Evolutionary conservation across 2,329 filamentous ascomycete species (phyloP).

Genomic region (Sphaceloma murrayae): DNA sequence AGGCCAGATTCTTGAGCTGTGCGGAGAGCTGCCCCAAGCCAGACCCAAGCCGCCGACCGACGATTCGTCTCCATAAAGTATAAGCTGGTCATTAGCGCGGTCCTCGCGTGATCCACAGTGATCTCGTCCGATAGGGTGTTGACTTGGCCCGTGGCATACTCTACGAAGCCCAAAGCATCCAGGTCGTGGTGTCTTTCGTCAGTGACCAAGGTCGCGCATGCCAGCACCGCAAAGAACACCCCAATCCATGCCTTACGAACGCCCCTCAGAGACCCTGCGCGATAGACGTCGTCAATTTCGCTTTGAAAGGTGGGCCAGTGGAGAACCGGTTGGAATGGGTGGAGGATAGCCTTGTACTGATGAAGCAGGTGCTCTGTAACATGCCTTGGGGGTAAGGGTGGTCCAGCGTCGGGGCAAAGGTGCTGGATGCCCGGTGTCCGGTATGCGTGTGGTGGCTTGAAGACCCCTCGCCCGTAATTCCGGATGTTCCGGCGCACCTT

Average conservation of each 20-base stretch:
- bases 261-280: slow-evolving; percentile 49
- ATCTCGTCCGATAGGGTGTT: slow-evolving; percentile 77
- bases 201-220: slow-evolving; percentile 69
- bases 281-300: slow-evolving; percentile 69
- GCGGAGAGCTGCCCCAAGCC: slow-evolving; percentile 70
- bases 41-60: slow-evolving; percentile 75
- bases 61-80: slow-evolving; percentile 80
- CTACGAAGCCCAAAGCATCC: slow-evolving; percentile 1
- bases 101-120: slow-evolving; percentile 63
- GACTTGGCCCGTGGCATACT: slow-evolving; percentile 39
- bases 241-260: slow-evolving; percentile 63
- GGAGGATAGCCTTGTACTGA: slow-evolving; percentile 66
- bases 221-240: slow-evolving; percentile 73
- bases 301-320: slow-evolving; percentile 78
- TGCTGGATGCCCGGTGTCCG: slow-evolving; percentile 44
- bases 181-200: slow-evolving; percentile 58
- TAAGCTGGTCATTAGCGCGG: slow-evolving; percentile 63
- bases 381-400: slow-evolving; percentile 56
- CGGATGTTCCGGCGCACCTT: slow-evolving; percentile 63
- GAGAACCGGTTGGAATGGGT: slow-evolving; percentile 72
- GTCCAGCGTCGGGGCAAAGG: slow-evolving; percentile 33
- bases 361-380: slow-evolving; percentile 62
- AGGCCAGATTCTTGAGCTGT: slow-evolving; percentile 77
- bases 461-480: slow-evolving; percentile 65
- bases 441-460: slow-evolving; percentile 65